Conservation (phyloP, 345 rosid genomes). For the Alliaria petiolata region DNA sequence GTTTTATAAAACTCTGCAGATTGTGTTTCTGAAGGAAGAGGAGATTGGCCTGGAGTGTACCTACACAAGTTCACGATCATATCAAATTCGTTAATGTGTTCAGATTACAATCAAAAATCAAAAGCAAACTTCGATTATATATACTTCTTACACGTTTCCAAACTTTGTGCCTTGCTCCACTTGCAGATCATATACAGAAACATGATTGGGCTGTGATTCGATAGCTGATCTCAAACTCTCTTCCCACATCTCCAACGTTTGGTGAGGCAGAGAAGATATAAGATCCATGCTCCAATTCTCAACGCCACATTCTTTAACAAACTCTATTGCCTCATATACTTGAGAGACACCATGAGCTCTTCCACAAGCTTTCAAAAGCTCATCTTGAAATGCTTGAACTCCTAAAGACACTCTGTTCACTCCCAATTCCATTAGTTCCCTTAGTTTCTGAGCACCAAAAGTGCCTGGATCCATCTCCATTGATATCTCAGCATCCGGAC, state of each 20-base stretch:
- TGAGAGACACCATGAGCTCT: constrained; percentile 82
- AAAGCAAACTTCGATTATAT: neutral
- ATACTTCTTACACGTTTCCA: constrained; percentile 70
- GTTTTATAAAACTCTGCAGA: constrained; percentile 77
- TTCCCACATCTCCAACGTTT: constrained; percentile 81
- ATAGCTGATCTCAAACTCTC: constrained; percentile 63
- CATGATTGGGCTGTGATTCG: constrained; percentile 60
- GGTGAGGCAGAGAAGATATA: constrained; percentile 88
- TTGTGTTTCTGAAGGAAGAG: constrained; percentile 76
- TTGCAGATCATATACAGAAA: constrained; percentile 95
- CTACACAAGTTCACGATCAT: constrained; percentile 39
- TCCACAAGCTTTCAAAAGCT: constrained; percentile 80
- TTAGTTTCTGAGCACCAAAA: constrained; percentile 54
- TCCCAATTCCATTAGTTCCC: constrained; percentile 60
- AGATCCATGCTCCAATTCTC: constrained; percentile 94
- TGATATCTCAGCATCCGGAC: constrained; percentile 65
- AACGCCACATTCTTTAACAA: constrained; percentile 57
- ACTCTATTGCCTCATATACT: constrained; percentile 74
- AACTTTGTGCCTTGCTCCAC: constrained; percentile 95
- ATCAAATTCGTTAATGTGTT: neutral
- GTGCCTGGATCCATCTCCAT: constrained; percentile 99
- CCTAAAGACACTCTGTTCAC: constrained; percentile 95
- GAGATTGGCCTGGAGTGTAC: constrained; percentile 83
- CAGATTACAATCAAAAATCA: neutral
- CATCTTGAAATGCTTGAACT: constrained; percentile 91